A percentile compares a stretch with the other conserved stretches of the same genome.
Evolutionary conservation across 768 basidiomycete genomes (phyloP).

Genomic region (Daedaleopsis nitida): DNA sequence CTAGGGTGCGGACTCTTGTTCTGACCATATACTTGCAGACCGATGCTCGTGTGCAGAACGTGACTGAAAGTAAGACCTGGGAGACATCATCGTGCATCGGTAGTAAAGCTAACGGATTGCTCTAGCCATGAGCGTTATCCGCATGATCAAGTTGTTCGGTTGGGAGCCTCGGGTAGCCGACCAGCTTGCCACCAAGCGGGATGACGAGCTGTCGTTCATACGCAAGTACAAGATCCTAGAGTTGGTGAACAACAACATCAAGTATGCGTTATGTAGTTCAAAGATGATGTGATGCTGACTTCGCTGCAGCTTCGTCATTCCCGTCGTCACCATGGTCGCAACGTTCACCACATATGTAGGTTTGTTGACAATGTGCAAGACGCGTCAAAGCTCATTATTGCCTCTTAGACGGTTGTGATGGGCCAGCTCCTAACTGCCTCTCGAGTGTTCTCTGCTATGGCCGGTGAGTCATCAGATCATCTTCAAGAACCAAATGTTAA

Average conservation of each 20-base stretch:
- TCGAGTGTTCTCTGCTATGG: constrained; percentile 41
- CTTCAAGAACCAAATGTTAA: background rate
- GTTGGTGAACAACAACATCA: constrained; percentile 45
- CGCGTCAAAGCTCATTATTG: background rate
- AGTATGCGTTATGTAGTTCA: constrained; percentile 36
- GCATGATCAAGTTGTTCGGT: constrained; percentile 54
- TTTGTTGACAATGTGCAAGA: background rate
- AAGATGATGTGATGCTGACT: background rate
- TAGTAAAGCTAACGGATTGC: background rate
- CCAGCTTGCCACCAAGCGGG: constrained; percentile 56
- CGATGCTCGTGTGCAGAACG: constrained; percentile 45
- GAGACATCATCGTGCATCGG: background rate
- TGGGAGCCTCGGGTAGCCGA: constrained; percentile 50
- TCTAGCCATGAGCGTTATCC: constrained; percentile 37
- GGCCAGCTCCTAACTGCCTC: constrained; percentile 41
- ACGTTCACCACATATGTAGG: constrained; percentile 64
- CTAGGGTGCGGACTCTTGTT: background rate
- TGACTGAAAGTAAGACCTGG: constrained; percentile 41
- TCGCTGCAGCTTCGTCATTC: constrained; percentile 53
- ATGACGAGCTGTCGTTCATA: constrained; percentile 60
- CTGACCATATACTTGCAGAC: constrained; percentile 30
- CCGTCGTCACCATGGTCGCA: constrained; percentile 66
- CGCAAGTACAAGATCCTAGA: constrained; percentile 54
- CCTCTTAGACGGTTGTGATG: constrained; percentile 39
- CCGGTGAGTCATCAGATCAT: constrained; percentile 21